phyloP scores from a whole-genome alignment of 257 asterid species.

The Linderniella brevidens region DNA sequence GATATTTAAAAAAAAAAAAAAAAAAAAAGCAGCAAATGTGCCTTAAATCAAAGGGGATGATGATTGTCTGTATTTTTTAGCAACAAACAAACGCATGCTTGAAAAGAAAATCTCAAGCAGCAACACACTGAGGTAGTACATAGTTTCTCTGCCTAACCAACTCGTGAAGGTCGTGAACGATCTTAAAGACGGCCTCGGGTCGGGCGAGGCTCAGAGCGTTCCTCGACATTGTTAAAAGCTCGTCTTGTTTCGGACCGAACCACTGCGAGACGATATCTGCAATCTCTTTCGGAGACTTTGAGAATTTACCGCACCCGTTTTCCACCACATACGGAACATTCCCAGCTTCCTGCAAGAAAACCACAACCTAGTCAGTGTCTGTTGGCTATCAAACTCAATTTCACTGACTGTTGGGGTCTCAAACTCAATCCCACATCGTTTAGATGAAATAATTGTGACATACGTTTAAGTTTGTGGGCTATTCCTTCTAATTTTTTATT shows the following conservation, averaged over 20 bases:
- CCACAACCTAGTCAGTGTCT: no score
- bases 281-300: slow-evolving; percentile 74
- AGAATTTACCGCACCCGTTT: slow-evolving; percentile 91
- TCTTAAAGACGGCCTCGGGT: slow-evolving; percentile 91
- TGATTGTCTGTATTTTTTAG: no score
- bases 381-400: no score
- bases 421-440: no score
- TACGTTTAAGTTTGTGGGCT: no score
- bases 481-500: no score
- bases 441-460: no score
- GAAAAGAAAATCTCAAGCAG: slow-evolving; percentile 17
- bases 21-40: no score
- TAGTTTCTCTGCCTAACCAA: slow-evolving; percentile 46
- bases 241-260: slow-evolving; percentile 84
- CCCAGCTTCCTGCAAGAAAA: slow-evolving; percentile 91
- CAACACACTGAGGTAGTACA: slow-evolving; percentile 28
- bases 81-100: no score
- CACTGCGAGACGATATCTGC: slow-evolving; percentile 63
- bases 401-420: no score
- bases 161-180: slow-evolving; percentile 88
- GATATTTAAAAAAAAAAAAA: no score
- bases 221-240: slow-evolving; percentile 61
- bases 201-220: slow-evolving; percentile 64
- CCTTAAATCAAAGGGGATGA: no score
- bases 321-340: slow-evolving; percentile 85